Base-by-base conservation (phyloP, 1,284 basidiomycete genomes). In the Trichosporon ovoides region DNA sequence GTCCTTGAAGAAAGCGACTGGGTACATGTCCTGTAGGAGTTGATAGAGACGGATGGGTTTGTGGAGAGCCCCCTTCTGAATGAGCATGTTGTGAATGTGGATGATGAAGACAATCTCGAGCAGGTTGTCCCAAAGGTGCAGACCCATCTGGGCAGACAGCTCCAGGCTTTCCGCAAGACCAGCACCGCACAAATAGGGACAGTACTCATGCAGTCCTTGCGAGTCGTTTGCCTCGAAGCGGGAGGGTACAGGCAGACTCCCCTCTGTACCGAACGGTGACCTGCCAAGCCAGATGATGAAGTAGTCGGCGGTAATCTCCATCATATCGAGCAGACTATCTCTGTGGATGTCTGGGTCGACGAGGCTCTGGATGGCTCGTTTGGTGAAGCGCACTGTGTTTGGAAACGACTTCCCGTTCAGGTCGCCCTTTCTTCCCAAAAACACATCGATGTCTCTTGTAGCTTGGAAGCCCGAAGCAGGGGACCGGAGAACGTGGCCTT, bases 21-120 rank as follows among this genome's bases (percentile, higher is more conserved):
- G 33, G 31, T 20, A 35, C 31, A 51, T 20, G 10, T 33, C 49
- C 12, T n/a, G 5, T 31, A 51, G n/a, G n/a, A 10, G 3, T 18
- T 24, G 19, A 20, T 35, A 51, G 10, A 35, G n/a, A 11, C 10
- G n/a, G 33, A 51, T 20, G 16, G 49, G 49, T n/a, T 19, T 16
- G n/a, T n/a, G n/a, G 10, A 51, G 49, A 18, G 6, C 12, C 9
- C 18, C 33, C n/a, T 16, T 7, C 31, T 51, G 49, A 7, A 36
- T 19, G 18, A 51, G 49, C 49, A 35, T 51, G 33, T 51, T 51
- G 49, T 51, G n/a, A 6, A 51, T 20, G 49, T 51, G 49, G 3
- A 35, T 20, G 4, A 35, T 10, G 2, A 33, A 34, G 31, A 51
- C 3, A 1, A 20, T 11, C 31, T 51, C 49, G 16, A n/a, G 14